phyloP scores from a whole-genome alignment of 495 filamentous ascomycete genomes.

The Glarea lozoyensis region DNA sequence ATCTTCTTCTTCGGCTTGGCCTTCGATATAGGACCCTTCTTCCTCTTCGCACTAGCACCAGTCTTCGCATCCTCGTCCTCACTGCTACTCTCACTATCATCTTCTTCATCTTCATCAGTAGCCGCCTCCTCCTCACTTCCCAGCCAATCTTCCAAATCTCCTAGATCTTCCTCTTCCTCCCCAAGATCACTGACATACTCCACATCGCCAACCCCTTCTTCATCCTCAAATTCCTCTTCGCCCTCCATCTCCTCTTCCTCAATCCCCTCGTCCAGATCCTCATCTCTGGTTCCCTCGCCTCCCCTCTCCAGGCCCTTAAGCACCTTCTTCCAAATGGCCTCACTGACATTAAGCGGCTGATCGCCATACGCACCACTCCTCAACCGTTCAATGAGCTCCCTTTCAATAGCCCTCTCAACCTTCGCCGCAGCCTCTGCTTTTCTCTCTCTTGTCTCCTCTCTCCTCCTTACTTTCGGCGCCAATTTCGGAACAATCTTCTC shows the following conservation, averaged over 20 bases:
- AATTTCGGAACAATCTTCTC: conserved; percentile 84
- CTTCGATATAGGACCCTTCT: conserved; percentile 47
- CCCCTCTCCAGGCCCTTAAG: conserved; percentile 78
- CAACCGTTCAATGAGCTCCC: conserved; percentile 87
- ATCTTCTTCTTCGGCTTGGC: conserved; percentile 61
- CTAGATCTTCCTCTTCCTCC: conserved; percentile 38
- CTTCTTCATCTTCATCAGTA: conserved; percentile 37
- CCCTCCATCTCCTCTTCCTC: conserved; percentile 73
- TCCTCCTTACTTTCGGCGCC: conserved; percentile 82
- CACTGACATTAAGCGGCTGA: conserved; percentile 86
- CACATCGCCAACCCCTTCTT: conserved; percentile 63
- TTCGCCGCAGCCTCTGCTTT: conserved; percentile 93
- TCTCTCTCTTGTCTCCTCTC: conserved; percentile 85
- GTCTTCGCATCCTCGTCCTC: conserved; percentile 42
- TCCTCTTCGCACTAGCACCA: conserved; percentile 56
- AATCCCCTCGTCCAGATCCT: conserved; percentile 76
- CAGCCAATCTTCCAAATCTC: conserved; percentile 28
- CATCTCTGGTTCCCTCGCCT: conserved; percentile 76
- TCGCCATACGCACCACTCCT: conserved; percentile 92
- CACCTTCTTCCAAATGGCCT: conserved; percentile 95
- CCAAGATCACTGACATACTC: conserved; percentile 70
- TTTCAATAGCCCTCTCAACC: conserved; percentile 91
- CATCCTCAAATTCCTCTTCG: conserved; percentile 55
- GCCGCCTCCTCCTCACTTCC: conserved; percentile 40
- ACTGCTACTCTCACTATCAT: conserved; percentile 35